Evolutionary conservation across 345 rosid species (phyloP), one percentile per base, ranked within the genome.

Genomic region (Citrus trifoliata): DNA sequence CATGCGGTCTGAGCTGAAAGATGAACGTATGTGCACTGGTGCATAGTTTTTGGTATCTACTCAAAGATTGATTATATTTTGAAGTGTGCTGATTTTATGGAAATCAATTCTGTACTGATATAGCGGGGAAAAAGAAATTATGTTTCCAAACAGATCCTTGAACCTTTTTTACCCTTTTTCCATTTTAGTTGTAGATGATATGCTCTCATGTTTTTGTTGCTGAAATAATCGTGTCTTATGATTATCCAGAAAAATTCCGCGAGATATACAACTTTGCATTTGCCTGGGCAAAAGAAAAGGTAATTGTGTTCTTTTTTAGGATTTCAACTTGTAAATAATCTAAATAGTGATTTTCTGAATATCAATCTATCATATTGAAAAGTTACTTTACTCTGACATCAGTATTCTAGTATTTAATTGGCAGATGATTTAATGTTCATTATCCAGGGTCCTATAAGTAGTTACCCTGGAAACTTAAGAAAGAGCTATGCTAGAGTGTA

Each of bases 251-350:
- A 83, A 96, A 96, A 84, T 96, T 96, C 67, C 91, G 92, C 28
- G 98, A 96, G 68, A 94, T 96, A 65, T 91, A 96, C 83, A 94
- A 93, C 86, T 96, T 93, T 82, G 94, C 99, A 73, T 96, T 94
- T 87, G 95, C 92, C 71, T 96, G 99, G 98, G 98, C 98, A 70
- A 96, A 90, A 86, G 99, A 96, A 86, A 96, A 96, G 98, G 99
- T 96, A 85, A 46, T 33, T 32, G 14, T 10, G 78, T 71, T 74
- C 58, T n/a, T 67, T 59, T 40, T 51, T 35, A 10, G 38, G n/a
- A 10, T 6, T 46, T 46, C 18, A 46, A 13, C 51, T 46, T 2
- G 51, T 46, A 46, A 46, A 12, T 13, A 13, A 13, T 12, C 16
- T 46, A 2, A 46, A 46, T 46, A 46, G 51, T 30, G 48, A 63